Percentiles rank a stretch among this genome's conserved stretches.
Evolutionary conservation across 805 yeast genomes (phyloP).

Genomic region (Candida railenensis): DNA sequence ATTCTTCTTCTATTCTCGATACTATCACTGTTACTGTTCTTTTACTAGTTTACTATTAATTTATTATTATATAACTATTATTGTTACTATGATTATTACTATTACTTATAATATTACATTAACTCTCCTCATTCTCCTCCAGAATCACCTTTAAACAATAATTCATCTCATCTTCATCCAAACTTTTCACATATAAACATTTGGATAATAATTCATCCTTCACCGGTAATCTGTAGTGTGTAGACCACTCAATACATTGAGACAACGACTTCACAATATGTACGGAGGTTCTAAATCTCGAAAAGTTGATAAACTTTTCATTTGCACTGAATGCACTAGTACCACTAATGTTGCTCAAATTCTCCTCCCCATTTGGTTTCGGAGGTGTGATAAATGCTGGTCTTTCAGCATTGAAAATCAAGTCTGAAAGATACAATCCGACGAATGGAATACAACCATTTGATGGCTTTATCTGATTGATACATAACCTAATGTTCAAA

Average conservation of each 20-base stretch:
- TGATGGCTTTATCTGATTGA: constrained; percentile 58
- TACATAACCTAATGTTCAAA: constrained; percentile 58
- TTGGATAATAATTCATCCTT: constrained; percentile 72
- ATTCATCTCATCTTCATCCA: constrained; percentile 72
- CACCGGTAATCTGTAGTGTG: constrained; percentile 54
- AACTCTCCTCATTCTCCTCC: background rate
- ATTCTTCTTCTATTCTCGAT: too few species aligned
- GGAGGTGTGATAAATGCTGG: constrained; percentile 45
- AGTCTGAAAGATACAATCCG: constrained; percentile 80
- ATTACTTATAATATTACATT: background rate
- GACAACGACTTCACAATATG: constrained; percentile 73
- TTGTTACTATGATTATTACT: background rate
- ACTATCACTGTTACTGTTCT: too few species aligned
- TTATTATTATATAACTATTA: background rate
- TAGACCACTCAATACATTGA: constrained; percentile 84
- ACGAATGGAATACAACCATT: constrained; percentile 88
- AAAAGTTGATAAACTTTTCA: constrained; percentile 64
- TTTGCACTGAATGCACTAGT: constrained; percentile 8
- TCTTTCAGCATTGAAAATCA: constrained; percentile 69
- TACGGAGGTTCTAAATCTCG: constrained; percentile 74
- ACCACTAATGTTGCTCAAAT: constrained; percentile 5
- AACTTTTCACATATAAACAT: constrained; percentile 76
- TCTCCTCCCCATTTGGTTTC: constrained; percentile 6
- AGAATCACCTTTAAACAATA: constrained; percentile 18
- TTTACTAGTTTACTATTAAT: background rate